phyloP scores from a whole-genome alignment of 2,329 filamentous ascomycete species.

The Zymoseptoria ardabiliae region DNA sequence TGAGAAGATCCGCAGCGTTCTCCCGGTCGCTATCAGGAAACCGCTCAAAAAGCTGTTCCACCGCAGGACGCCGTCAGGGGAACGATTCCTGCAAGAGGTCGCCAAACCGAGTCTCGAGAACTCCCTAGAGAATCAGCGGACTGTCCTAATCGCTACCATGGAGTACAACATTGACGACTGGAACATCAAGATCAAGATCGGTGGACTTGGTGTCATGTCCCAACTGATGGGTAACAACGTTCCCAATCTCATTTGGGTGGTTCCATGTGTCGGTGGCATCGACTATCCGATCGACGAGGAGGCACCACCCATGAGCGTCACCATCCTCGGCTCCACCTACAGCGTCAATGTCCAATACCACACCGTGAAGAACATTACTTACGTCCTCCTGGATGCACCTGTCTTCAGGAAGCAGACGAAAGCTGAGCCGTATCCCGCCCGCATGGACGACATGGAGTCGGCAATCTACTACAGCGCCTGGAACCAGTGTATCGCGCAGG shows the following conservation, averaged over 20 bases:
- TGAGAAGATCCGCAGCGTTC: constrained; percentile 18
- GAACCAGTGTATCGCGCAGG: constrained; percentile 60
- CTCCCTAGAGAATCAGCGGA: constrained; percentile 35
- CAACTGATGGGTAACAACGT: constrained; percentile 59
- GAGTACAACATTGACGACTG: constrained; percentile 65
- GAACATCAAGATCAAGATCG: constrained; percentile 62
- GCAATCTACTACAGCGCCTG: constrained; percentile 61
- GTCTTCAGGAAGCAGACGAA: constrained; percentile 57
- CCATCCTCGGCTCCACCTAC: constrained; percentile 51
- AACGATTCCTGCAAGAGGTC: constrained; percentile 4
- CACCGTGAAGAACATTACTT: constrained; percentile 55
- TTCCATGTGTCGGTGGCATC: constrained; percentile 49
- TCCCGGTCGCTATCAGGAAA: constrained; percentile 3
- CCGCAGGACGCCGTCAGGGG: not conserved
- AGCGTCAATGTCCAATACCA: constrained; percentile 57
- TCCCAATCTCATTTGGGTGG: constrained; percentile 52
- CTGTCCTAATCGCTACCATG: constrained; percentile 56
- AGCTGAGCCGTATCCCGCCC: constrained; percentile 54
- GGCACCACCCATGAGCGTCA: constrained; percentile 54
- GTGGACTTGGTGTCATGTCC: constrained; percentile 61
- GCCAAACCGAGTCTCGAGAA: constrained; percentile 20
- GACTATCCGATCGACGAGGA: constrained; percentile 52
- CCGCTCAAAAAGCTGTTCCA: constrained; percentile 5
- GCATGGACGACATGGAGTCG: constrained; percentile 60
- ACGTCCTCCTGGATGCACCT: constrained; percentile 57